phyloP scores from a whole-genome alignment of 2,329 filamentous ascomycete genomes.

The Pestalotiopsis sp. region DNA sequence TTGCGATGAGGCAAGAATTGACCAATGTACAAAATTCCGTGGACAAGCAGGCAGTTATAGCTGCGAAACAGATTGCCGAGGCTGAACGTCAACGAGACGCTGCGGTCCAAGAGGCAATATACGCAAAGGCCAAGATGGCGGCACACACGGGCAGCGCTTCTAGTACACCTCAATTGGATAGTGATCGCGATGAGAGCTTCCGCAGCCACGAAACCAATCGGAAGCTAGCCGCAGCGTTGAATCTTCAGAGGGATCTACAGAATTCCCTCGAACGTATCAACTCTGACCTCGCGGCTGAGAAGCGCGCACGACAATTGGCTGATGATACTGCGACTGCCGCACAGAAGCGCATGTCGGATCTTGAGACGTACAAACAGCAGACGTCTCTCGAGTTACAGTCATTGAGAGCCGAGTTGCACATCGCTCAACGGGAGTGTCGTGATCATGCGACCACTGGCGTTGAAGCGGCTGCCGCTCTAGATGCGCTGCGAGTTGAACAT shows the following conservation, averaged over 20 bases:
- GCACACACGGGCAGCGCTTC: slow-evolving; percentile 68
- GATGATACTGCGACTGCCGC: slow-evolving; percentile 85
- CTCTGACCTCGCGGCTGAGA: slow-evolving; percentile 78
- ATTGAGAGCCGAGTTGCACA: slow-evolving; percentile 81
- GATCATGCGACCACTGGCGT: slow-evolving; percentile 78
- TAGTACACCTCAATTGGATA: slow-evolving; percentile 59
- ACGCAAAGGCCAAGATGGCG: slow-evolving; percentile 89
- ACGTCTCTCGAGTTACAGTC: slow-evolving; percentile 83
- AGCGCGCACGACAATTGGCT: slow-evolving; percentile 75
- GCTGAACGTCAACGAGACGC: slow-evolving; percentile 92
- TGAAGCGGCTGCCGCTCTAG: slow-evolving; percentile 73
- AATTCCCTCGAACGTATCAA: slow-evolving; percentile 69
- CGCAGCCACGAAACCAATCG: slow-evolving; percentile 74
- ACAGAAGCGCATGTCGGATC: slow-evolving; percentile 77
- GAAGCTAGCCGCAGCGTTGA: slow-evolving; percentile 80
- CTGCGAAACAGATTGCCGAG: slow-evolving; percentile 87
- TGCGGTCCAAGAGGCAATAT: slow-evolving; percentile 92
- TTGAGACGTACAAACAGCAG: slow-evolving; percentile 82
- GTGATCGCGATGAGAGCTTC: slow-evolving; percentile 57
- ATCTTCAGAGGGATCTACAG: slow-evolving; percentile 78
- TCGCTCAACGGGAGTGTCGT: slow-evolving; percentile 73
- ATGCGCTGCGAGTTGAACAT: slow-evolving; percentile 84
- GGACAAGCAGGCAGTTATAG: slow-evolving; percentile 81
- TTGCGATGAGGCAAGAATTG: slow-evolving; percentile 88
- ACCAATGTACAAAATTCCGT: slow-evolving; percentile 87